Evolutionary conservation across 345 rosid species (phyloP), one percentile per base, ranked within the genome.

Genomic region (Hypericum androsaemum): DNA sequence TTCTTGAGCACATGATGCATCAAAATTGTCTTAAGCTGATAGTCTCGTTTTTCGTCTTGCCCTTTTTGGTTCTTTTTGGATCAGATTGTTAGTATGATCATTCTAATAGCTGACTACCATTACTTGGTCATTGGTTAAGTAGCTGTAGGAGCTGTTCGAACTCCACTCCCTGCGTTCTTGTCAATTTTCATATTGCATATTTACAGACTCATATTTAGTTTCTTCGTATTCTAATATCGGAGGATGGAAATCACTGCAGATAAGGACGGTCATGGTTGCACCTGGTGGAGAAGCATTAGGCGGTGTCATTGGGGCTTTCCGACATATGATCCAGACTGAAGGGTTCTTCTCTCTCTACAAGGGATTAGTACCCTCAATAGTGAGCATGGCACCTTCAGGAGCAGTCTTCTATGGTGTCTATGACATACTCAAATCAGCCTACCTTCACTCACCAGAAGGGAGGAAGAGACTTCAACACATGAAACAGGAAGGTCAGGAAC

Each of bases 331-430:
- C 70, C 83, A 52, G 42, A 80, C 70, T 8, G 92, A 90, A 77
- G 98, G 96, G 12, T 77, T 86, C 70, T 82, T 80, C 37, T 87
- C 98, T 6, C 89, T 90, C 59, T 87, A 84, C 69, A 87, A 90
- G 80, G 98, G 96, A 66, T 62, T 87, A 56, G 58, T 80, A 42
- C 95, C 92, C 5, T 82, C 98, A 0, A 48, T 87, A 42, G 69
- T 78, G 47, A 81, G 86, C 79, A 84, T 87, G 92, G 98, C 96
- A 43, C 81, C 95, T 37, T 79, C 96, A 0, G 92, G 95, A 40
- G 98, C 96, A 10, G 95, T 87, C 65, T 90, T 79, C 69, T 90
- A 90, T 39, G 92, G 98, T 8, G 95, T 90, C 22, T 90, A 84
- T 43, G 92, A 90, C 66, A 80, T 90, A 13, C 60, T 90, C 53